Percentiles rank a stretch among this genome's conserved stretches.
Conservation (phyloP, 129 eudicot genomes). For the Gnaphalium uliginosum region DNA sequence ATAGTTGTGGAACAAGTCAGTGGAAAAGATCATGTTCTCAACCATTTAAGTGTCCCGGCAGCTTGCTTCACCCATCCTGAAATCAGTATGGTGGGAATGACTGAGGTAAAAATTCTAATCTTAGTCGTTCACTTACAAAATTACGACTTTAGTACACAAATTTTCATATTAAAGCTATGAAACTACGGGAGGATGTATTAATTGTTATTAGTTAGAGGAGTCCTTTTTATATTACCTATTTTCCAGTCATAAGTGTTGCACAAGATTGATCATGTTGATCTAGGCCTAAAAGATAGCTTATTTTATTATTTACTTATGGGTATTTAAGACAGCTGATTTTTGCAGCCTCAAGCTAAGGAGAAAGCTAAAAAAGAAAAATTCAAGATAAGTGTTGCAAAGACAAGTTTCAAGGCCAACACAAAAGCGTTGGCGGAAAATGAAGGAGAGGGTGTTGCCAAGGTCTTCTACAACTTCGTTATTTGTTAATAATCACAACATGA, state of each 20-base stretch:
- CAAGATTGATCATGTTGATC: constrained; percentile 10
- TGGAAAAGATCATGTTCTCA: constrained; percentile 88
- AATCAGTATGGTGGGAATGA: constrained; percentile 96
- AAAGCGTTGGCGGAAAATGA: constrained; percentile 99
- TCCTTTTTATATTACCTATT: not conserved
- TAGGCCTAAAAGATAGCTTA: not conserved
- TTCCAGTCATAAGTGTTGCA: constrained; percentile 2
- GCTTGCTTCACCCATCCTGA: constrained; percentile 99
- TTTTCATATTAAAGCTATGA: not conserved
- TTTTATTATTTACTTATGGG: not conserved
- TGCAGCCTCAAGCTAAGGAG: constrained; percentile 96
- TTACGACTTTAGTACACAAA: constrained; percentile 3
- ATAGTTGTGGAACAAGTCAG: constrained; percentile 93
- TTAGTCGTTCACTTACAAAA: not conserved
- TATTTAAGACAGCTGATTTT: constrained; percentile 12
- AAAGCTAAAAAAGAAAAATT: constrained; percentile 87
- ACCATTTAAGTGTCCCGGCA: constrained; percentile 89
- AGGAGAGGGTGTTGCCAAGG: constrained; percentile 99
- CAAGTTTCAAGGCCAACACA: constrained; percentile 98
- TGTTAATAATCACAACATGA: not conserved
- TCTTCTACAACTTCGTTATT: constrained; percentile 6
- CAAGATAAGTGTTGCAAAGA: constrained; percentile 77
- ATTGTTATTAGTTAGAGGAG: not conserved
- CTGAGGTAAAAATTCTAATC: constrained; percentile 56
- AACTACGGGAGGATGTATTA: not conserved